phyloP scores from a whole-genome alignment of 495 filamentous ascomycete genomes.

The Penicillium waksmanii region DNA sequence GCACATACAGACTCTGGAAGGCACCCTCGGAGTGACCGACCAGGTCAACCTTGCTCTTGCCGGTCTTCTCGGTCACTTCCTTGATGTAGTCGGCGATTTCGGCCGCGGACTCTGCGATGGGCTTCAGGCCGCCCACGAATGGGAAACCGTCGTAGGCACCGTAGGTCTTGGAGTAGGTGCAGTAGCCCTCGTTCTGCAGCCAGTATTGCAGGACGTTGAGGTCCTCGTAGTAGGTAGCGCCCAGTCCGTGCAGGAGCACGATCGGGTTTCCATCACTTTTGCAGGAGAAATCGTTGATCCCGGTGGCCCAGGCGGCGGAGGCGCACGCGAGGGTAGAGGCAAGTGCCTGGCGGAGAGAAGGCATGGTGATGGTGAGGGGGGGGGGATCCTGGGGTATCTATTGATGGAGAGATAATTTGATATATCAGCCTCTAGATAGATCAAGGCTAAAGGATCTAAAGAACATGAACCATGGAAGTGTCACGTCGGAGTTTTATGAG shows the following conservation, averaged over 20 bases:
- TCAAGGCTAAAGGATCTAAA: too few relatives aligned
- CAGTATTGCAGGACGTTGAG: slow-evolving; percentile 55
- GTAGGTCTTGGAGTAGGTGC: slow-evolving; percentile 56
- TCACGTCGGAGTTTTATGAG: slow-evolving; percentile 6
- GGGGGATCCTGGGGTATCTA: too few relatives aligned
- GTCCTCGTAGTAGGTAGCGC: slow-evolving; percentile 54
- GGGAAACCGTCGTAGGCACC: slow-evolving; percentile 52
- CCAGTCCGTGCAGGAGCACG: slow-evolving; percentile 56
- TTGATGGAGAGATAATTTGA: background rate
- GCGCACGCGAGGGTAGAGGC: slow-evolving; percentile 22
- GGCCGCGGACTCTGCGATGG: slow-evolving; percentile 49
- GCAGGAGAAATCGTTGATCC: slow-evolving; percentile 48
- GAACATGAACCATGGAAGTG: background rate
- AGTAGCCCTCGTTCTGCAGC: slow-evolving; percentile 54
- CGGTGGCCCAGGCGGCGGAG: slow-evolving; percentile 24
- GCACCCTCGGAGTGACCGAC: slow-evolving; percentile 61
- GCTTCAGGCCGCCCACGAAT: slow-evolving; percentile 49
- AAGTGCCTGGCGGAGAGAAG: slow-evolving; percentile 20
- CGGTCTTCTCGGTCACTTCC: slow-evolving; percentile 44
- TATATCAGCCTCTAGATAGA: background rate
- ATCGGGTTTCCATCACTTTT: slow-evolving; percentile 48
- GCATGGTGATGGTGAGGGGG: slow-evolving; percentile 14
- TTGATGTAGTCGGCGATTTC: slow-evolving; percentile 55
- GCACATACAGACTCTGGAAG: slow-evolving; percentile 55
- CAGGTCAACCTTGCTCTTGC: slow-evolving; percentile 49